A percentile compares a stretch with the other conserved stretches of the same genome.
Conservation (phyloP, 768 basidiomycete genomes). For the Cubamyces sp. region DNA sequence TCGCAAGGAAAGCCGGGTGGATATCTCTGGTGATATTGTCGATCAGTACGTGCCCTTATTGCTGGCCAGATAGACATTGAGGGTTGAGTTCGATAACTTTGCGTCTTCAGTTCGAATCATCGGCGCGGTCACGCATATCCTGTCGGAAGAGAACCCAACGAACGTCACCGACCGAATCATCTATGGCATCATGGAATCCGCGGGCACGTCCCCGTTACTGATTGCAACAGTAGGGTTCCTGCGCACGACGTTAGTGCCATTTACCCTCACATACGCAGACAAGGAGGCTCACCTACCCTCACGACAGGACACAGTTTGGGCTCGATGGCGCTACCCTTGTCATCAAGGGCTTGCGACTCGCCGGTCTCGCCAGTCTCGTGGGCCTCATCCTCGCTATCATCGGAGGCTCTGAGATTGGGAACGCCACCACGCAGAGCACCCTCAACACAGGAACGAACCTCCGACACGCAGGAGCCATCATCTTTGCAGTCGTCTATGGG, state of each 20-base stretch:
- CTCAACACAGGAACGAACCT: slow-evolving; percentile 33
- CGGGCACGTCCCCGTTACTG: slow-evolving; percentile 46
- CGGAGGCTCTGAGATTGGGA: slow-evolving; percentile 34
- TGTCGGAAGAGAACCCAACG: slow-evolving; percentile 49
- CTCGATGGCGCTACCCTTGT: slow-evolving; percentile 29
- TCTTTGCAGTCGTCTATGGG: slow-evolving; percentile 44
- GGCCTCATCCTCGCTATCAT: slow-evolving; percentile 40
- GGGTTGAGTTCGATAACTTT: not conserved
- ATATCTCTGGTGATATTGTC: slow-evolving; percentile 68
- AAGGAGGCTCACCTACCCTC: not conserved
- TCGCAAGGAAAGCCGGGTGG: slow-evolving; percentile 66
- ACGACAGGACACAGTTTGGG: slow-evolving; percentile 34
- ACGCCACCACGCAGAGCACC: slow-evolving; percentile 17
- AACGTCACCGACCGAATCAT: slow-evolving; percentile 53
- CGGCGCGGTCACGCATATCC: slow-evolving; percentile 59
- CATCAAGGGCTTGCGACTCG: slow-evolving; percentile 29
- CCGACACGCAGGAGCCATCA: slow-evolving; percentile 39
- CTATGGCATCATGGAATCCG: slow-evolving; percentile 48
- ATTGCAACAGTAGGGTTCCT: slow-evolving; percentile 43
- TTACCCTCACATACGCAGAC: not conserved
- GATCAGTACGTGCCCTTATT: slow-evolving; percentile 45
- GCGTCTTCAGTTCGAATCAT: slow-evolving; percentile 54
- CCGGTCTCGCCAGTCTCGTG: slow-evolving; percentile 33
- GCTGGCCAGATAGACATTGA: not conserved
- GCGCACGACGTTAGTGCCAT: slow-evolving; percentile 37